phyloP scores from a whole-genome alignment of 2,329 filamentous ascomycete genomes.

The Fusarium sp. region DNA sequence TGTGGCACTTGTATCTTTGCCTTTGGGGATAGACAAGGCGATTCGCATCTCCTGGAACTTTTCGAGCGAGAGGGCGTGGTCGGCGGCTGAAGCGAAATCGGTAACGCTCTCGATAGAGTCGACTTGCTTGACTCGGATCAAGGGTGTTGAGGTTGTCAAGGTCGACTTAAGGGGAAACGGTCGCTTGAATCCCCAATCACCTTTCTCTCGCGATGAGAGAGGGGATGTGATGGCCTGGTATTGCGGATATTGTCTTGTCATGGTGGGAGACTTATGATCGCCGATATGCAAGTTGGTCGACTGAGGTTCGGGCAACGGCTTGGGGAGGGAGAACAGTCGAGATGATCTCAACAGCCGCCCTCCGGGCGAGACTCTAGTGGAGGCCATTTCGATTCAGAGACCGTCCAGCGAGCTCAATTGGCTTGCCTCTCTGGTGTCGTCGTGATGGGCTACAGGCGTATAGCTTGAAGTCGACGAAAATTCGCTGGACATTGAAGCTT shows the following conservation, averaged over 20 bases:
- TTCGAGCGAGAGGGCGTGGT: slow-evolving; percentile 81
- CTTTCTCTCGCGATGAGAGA: slow-evolving; percentile 75
- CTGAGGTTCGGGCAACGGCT: slow-evolving; percentile 75
- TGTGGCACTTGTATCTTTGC: slow-evolving; percentile 36
- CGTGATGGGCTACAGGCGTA: slow-evolving; percentile 34
- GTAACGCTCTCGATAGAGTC: slow-evolving; percentile 91
- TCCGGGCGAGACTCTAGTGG: slow-evolving; percentile 66
- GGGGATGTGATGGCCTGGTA: slow-evolving; percentile 86
- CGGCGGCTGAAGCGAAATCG: slow-evolving; percentile 85
- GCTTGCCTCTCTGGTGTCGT: slow-evolving; percentile 43
- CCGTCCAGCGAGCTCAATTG: slow-evolving; percentile 50
- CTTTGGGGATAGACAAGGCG: slow-evolving; percentile 70
- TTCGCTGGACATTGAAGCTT: slow-evolving; percentile 46
- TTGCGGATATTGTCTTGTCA: slow-evolving; percentile 82
- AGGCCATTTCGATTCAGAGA: slow-evolving; percentile 51
- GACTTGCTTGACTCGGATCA: slow-evolving; percentile 80
- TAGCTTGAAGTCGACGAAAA: slow-evolving; percentile 46
- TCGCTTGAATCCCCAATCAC: slow-evolving; percentile 95
- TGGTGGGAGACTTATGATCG: slow-evolving; percentile 54
- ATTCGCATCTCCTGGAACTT: slow-evolving; percentile 90
- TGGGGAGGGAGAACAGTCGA: slow-evolving; percentile 88
- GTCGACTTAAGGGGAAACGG: slow-evolving; percentile 82
- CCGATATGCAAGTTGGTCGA: slow-evolving; percentile 56
- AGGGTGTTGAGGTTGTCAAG: slow-evolving; percentile 76
- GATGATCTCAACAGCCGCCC: slow-evolving; percentile 83